These are phyloP conservation scores for Flaveria floridana DNA, from an alignment of 140 eudicot genomes.

Conservation along the genomic window DNA sequence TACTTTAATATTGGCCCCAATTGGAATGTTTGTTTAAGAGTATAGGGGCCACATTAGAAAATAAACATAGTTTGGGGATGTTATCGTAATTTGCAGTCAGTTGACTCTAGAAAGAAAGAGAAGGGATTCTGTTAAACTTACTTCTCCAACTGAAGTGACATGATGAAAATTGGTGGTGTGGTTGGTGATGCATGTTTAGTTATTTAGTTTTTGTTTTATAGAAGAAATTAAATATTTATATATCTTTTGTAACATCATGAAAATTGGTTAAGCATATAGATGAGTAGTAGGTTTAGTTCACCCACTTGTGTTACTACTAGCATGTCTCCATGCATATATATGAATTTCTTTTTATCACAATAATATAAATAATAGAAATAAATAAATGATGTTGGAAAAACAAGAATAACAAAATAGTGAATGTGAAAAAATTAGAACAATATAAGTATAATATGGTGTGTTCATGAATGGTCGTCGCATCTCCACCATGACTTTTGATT, in stretches of 20 bases:
- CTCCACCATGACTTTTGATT: no score
- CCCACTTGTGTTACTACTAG: slow-evolving; percentile 49
- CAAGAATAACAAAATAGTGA: no score
- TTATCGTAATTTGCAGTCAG: slow-evolving; percentile 11
- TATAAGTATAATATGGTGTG: no score
- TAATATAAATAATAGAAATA: neutral
- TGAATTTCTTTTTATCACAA: slow-evolving; percentile 20
- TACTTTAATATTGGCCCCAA: neutral
- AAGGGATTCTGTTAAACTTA: slow-evolving; percentile 63
- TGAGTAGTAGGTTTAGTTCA: slow-evolving; percentile 61
- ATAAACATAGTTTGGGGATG: slow-evolving; percentile 12
- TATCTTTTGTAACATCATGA: slow-evolving; percentile 17
- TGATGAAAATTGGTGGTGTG: slow-evolving; percentile 51
- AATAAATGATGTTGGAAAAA: neutral
- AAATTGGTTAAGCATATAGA: slow-evolving; percentile 31
- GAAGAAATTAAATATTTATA: neutral
- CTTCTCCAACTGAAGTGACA: slow-evolving; percentile 77
- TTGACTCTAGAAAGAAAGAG: slow-evolving; percentile 34
- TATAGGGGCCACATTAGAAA: slow-evolving; percentile 20
- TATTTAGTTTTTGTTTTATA: neutral
- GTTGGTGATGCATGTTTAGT: slow-evolving; percentile 49
- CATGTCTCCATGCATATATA: slow-evolving; percentile 27
- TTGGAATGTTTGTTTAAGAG: slow-evolving; percentile 4
- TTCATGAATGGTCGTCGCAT: no score
- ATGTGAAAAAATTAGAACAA: no score